Percentiles rank a stretch among this genome's conserved stretches.
Conservation (phyloP, 768 basidiomycete genomes). For the Hygrocybe punicea region DNA sequence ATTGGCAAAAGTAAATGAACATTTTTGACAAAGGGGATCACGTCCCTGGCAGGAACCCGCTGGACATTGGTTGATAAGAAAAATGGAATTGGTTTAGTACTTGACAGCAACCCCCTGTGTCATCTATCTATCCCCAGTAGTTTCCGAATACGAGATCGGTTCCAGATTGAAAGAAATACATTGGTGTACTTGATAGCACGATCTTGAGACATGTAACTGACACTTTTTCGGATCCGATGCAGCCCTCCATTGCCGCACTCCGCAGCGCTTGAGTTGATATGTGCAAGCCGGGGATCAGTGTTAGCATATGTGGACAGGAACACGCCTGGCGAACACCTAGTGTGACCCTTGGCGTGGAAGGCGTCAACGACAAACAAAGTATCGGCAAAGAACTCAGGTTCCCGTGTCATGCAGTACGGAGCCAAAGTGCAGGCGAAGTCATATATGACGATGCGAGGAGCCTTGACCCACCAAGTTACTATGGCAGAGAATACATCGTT, state of each 20-base stretch:
- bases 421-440: slow-evolving; percentile 30
- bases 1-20: no score
- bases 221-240: slow-evolving; percentile 24
- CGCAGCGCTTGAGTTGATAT: slow-evolving; percentile 32
- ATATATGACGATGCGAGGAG: slow-evolving; percentile 28
- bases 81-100: no score
- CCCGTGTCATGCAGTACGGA: slow-evolving; percentile 31
- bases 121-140: background rate
- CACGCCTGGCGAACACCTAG: slow-evolving; percentile 25
- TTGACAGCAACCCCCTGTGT: no score
- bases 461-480: slow-evolving; percentile 29
- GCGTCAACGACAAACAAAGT: slow-evolving; percentile 31
- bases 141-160: background rate
- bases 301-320: slow-evolving; percentile 26
- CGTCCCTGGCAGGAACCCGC: no score
- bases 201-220: slow-evolving; percentile 31
- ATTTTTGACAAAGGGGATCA: no score
- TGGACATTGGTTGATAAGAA: no score
- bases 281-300: slow-evolving; percentile 21
- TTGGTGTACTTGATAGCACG: slow-evolving; percentile 26
- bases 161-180: slow-evolving; percentile 18
- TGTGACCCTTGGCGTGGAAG: slow-evolving; percentile 30
- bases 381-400: slow-evolving; percentile 27
- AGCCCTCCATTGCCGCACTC: slow-evolving; percentile 33
- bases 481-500: slow-evolving; percentile 42